Evolutionary conservation across 139 green algal species (phyloP).

Genomic region (Chlamydomonas sphaeroides): DNA sequence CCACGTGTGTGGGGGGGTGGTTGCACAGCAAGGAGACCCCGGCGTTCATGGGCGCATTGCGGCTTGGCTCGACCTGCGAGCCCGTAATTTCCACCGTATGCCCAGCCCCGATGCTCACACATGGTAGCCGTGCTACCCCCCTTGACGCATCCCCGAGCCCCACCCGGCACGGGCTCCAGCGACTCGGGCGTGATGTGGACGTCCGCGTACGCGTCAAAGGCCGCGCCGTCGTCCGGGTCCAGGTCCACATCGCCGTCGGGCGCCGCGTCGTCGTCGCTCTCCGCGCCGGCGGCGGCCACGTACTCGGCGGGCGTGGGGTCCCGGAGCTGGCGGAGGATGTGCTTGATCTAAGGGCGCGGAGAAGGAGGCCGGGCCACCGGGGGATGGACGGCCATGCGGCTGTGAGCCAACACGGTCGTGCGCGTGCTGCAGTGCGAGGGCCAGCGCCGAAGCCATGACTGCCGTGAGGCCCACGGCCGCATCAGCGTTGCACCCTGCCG

Average conservation of each 20-base stretch:
- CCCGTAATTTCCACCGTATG: no score
- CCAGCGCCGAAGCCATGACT: no score
- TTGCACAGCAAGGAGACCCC: no score
- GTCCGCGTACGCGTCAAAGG: constrained; percentile 36
- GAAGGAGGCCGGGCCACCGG: no score
- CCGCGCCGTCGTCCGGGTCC: constrained; percentile 7
- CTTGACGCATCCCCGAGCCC: neutral
- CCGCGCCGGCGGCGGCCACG: neutral
- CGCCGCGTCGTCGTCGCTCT: constrained; percentile 22
- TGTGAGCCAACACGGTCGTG: no score
- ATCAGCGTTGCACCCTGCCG: neutral
- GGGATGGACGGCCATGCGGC: no score
- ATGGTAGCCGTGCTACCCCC: neutral
- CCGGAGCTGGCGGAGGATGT: constrained; percentile 28
- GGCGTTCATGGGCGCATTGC: no score
- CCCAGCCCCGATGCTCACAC: neutral
- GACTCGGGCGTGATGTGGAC: constrained; percentile 35
- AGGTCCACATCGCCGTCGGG: constrained; percentile 24
- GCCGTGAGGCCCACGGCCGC: neutral
- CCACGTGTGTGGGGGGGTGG: no score
- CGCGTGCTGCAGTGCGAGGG: no score
- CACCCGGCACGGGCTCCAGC: neutral
- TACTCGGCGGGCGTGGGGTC: neutral
- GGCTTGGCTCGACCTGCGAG: no score
- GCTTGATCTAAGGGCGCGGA: neutral